phyloP scores from a whole-genome alignment of 805 yeast genomes.

The Candida easanensis region DNA sequence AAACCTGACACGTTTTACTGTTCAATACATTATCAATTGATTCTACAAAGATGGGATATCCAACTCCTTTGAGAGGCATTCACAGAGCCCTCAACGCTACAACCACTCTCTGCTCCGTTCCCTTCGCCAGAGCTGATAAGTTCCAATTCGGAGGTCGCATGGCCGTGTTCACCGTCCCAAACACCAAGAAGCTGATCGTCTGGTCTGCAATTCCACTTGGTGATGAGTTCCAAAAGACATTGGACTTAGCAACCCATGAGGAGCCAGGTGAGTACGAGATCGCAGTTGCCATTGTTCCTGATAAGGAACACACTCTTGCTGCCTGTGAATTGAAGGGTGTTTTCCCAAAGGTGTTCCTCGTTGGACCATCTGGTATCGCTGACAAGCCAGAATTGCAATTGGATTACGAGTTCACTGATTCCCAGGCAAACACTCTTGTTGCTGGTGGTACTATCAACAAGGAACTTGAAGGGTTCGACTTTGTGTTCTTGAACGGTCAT shows the following conservation, averaged over 20 bases:
- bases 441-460: conserved; percentile 32
- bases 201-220: conserved; percentile 61
- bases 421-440: conserved; percentile 36
- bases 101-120: conserved; percentile 35
- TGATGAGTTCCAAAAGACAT: conserved; percentile 38
- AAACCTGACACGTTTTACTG: no score
- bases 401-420: conserved; percentile 37
- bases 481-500: conserved; percentile 55
- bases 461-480: conserved; percentile 47
- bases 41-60: conserved; percentile 37
- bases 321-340: conserved; percentile 47
- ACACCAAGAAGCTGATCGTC: conserved; percentile 37
- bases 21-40: not conserved
- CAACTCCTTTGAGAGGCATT: conserved; percentile 36
- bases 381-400: conserved; percentile 35
- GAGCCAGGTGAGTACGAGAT: conserved; percentile 36
- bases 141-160: conserved; percentile 39
- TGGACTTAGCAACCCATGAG: conserved; percentile 35
- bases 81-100: conserved; percentile 32
- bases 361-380: conserved; percentile 45
- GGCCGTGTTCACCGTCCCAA: conserved; percentile 32
- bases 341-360: conserved; percentile 48
- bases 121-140: conserved; percentile 29
- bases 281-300: conserved; percentile 57
- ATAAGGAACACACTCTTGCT: conserved; percentile 64